Conservation (phyloP, 345 rosid species). For the Aquilaria sinensis region DNA sequence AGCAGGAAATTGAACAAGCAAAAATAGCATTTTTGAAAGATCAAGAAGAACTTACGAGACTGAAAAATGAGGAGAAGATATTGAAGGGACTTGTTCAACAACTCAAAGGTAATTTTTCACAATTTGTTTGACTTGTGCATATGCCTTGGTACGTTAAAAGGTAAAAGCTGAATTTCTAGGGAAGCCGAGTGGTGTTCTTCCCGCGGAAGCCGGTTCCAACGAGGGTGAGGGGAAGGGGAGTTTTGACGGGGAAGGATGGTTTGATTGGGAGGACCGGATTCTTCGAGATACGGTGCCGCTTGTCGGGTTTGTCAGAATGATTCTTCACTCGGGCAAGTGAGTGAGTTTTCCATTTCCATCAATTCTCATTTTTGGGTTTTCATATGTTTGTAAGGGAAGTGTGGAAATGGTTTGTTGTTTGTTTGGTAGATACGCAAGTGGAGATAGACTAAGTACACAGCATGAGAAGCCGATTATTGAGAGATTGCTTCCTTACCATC, state of each 20-base stretch:
- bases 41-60: too few relatives aligned
- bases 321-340: slow-evolving; percentile 82
- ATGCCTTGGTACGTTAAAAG: too few relatives aligned
- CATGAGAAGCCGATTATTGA: slow-evolving; percentile 67
- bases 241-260: too few relatives aligned
- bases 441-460: slow-evolving; percentile 60
- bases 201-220: slow-evolving; percentile 38
- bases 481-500: slow-evolving; percentile 85
- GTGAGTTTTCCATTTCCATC: slow-evolving; percentile 8
- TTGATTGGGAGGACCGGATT: slow-evolving; percentile 84
- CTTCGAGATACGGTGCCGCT: slow-evolving; percentile 92
- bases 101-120: too few relatives aligned
- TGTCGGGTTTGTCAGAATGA: too few relatives aligned
- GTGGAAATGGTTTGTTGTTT: not conserved
- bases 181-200: slow-evolving; percentile 35
- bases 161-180: slow-evolving; percentile 53
- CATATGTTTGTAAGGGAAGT: not conserved
- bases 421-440: slow-evolving; percentile 56
- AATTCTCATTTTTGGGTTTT: not conserved
- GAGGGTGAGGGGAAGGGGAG: slow-evolving; percentile 38
- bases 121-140: too few relatives aligned
- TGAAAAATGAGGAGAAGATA: too few relatives aligned
- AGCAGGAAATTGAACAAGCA: too few relatives aligned
- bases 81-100: too few relatives aligned
- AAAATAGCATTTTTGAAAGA: too few relatives aligned